These are phyloP conservation scores for Penicillium cataractarum DNA, from an alignment of 495 filamentous ascomycete species.

Conservation along the genomic window DNA sequence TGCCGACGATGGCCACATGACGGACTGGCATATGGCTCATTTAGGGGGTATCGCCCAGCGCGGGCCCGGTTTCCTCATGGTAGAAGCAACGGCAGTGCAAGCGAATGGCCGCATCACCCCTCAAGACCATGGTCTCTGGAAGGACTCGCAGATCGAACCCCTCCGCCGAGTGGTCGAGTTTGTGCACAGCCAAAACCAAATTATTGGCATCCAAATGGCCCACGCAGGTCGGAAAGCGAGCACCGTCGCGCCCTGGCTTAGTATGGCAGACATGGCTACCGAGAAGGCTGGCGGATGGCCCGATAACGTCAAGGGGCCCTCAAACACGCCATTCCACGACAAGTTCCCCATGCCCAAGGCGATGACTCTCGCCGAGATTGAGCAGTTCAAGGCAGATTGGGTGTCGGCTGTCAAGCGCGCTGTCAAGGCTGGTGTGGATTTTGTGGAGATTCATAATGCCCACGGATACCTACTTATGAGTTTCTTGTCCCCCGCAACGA, in stretches of 20 bases:
- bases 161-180: constrained; percentile 64
- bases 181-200: constrained; percentile 64
- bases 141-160: constrained; percentile 65
- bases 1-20: constrained; percentile 60
- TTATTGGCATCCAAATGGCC: constrained; percentile 67
- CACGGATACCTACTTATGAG: constrained; percentile 67
- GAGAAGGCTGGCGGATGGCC: constrained; percentile 65
- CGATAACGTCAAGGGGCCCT: constrained; percentile 56
- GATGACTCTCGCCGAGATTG: constrained; percentile 59
- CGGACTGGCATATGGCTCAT: constrained; percentile 61
- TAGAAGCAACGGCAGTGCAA: constrained; percentile 70
- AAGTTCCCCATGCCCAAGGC: constrained; percentile 53
- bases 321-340: constrained; percentile 54
- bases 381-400: constrained; percentile 58
- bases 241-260: constrained; percentile 69
- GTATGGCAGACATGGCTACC: constrained; percentile 45
- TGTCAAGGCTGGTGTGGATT: constrained; percentile 59
- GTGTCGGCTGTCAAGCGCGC: constrained; percentile 57
- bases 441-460: constrained; percentile 60
- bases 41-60: constrained; percentile 59
- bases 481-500: constrained; percentile 65
- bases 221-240: constrained; percentile 77
- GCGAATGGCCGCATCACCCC: constrained; percentile 73
- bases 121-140: constrained; percentile 69
- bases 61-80: constrained; percentile 64